Evolutionary conservation across 352 stramenopile species (phyloP).

Genomic region (Phytopythium vexans): DNA sequence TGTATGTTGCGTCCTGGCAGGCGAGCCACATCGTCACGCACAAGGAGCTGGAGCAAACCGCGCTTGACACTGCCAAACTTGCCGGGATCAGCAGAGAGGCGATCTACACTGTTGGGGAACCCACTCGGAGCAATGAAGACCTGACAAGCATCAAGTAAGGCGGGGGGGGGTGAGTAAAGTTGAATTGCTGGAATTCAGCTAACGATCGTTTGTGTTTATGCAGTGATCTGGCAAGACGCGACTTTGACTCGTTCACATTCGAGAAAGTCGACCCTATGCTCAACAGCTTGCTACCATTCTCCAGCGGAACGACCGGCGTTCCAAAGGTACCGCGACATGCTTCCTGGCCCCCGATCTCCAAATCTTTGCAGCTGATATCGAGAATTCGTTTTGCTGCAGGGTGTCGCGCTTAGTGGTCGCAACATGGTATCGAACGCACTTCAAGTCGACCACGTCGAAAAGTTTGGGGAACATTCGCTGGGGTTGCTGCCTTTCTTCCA

Average conservation of each 20-base stretch:
- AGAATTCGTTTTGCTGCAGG: conserved; percentile 12
- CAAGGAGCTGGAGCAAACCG: conserved; percentile 39
- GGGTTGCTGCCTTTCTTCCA: conserved; percentile 93
- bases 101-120: conserved; percentile 62
- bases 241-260: conserved; percentile 33
- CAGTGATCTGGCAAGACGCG: conserved; percentile 34
- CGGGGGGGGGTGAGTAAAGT: too few species aligned
- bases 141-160: conserved; percentile 58
- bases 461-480: conserved; percentile 47
- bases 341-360: too few species aligned
- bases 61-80: conserved; percentile 33
- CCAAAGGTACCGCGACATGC: too few species aligned
- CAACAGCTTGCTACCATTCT: conserved; percentile 85
- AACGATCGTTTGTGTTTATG: too few species aligned
- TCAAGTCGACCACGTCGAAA: conserved; percentile 70
- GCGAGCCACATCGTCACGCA: conserved; percentile 58
- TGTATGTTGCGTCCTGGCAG: conserved; percentile 5
- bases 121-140: conserved; percentile 9
- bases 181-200: too few species aligned
- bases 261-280: conserved; percentile 53
- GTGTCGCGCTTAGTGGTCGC: conserved; percentile 66
- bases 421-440: conserved; percentile 91
- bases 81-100: conserved; percentile 23
- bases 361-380: too few species aligned
- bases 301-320: conserved; percentile 90